Conservation (phyloP, 139 green algal genomes). For the Chlamydomonas urium region DNA sequence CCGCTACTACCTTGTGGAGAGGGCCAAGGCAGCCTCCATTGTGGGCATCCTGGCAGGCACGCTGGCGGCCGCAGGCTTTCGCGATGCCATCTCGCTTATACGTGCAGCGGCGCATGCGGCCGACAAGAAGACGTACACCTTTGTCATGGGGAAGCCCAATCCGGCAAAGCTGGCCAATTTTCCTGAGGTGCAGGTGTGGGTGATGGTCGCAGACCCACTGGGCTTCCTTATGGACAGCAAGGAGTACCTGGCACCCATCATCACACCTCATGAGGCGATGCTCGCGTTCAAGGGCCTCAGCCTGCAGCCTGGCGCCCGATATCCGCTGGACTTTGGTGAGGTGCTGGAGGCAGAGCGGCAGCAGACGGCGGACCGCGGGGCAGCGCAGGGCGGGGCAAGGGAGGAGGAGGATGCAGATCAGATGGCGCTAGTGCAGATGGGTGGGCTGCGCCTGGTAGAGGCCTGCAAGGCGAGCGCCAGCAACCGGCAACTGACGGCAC, state of each 20-base stretch:
- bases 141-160: constrained; percentile 87
- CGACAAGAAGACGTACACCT: constrained; percentile 84
- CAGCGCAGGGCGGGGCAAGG: not conserved
- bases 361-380: not conserved
- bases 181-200: constrained; percentile 78
- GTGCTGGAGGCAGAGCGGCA: not conserved
- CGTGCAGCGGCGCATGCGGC: constrained; percentile 30
- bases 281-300: constrained; percentile 49
- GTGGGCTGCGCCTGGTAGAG: constrained; percentile 8
- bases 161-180: constrained; percentile 97
- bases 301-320: not conserved
- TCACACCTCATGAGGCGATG: constrained; percentile 86
- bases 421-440: constrained; percentile 14
- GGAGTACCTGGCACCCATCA: constrained; percentile 86
- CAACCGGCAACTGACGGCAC: constrained; percentile 22
- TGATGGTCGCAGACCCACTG: constrained; percentile 68
- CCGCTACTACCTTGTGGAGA: constrained; percentile 85
- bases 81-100: constrained; percentile 39
- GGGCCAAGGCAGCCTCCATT: constrained; percentile 74
- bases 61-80: constrained; percentile 73
- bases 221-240: constrained; percentile 80
- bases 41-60: constrained; percentile 85
- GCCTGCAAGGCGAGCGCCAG: not conserved
- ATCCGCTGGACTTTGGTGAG: constrained; percentile 8
- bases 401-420: not conserved